Conservation (phyloP, 2,329 filamentous ascomycete genomes). For the Coniochaeta hoffmannii region DNA sequence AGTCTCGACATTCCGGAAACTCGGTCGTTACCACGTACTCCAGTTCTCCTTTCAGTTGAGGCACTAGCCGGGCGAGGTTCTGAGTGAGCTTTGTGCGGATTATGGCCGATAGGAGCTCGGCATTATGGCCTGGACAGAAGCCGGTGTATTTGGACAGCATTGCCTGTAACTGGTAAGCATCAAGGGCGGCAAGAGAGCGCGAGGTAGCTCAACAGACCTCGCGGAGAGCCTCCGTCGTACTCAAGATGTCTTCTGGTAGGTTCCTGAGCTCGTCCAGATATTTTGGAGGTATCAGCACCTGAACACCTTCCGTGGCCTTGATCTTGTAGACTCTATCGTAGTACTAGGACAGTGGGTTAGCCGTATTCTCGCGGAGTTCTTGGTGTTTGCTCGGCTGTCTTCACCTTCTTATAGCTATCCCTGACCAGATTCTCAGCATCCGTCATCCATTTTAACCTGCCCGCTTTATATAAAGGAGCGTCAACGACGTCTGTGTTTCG, state of each 20-base stretch:
- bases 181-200: background rate
- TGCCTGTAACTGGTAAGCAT: constrained; percentile 24
- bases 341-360: constrained; percentile 27
- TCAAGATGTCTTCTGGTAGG: constrained; percentile 39
- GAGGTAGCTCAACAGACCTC: constrained; percentile 26
- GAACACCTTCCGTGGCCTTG: constrained; percentile 40
- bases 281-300: constrained; percentile 37
- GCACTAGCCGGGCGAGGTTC: constrained; percentile 36
- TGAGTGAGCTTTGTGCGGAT: constrained; percentile 40
- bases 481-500: constrained; percentile 24
- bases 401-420: constrained; percentile 41
- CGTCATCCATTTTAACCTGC: constrained; percentile 43
- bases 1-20: constrained; percentile 44
- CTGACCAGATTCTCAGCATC: constrained; percentile 37
- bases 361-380: background rate
- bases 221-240: constrained; percentile 38
- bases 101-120: constrained; percentile 34
- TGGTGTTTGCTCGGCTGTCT: background rate
- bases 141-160: constrained; percentile 44
- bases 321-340: constrained; percentile 42
- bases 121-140: constrained; percentile 38
- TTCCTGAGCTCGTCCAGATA: constrained; percentile 39
- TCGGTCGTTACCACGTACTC: constrained; percentile 37
- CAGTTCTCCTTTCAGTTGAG: constrained; percentile 38
- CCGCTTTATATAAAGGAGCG: constrained; percentile 39